These are phyloP conservation scores for Boletus rubroflammeus DNA, from an alignment of 768 basidiomycete genomes.

Conservation along the genomic window DNA sequence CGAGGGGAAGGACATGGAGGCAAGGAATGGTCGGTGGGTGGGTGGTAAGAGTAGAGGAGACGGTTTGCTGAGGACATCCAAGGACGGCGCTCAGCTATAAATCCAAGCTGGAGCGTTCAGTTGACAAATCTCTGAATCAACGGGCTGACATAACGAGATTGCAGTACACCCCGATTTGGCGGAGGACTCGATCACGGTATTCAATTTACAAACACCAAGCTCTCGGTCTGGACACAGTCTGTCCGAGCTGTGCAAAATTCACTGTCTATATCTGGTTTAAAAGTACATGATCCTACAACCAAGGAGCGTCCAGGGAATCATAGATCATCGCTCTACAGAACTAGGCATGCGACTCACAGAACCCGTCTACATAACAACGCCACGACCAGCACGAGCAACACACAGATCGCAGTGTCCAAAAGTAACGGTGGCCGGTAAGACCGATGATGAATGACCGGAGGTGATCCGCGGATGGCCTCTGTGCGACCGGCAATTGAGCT, in stretches of 20 bases:
- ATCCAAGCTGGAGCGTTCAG: conserved; percentile 9
- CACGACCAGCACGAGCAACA: conserved; percentile 64
- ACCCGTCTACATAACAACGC: conserved; percentile 64
- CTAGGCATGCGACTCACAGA: conserved; percentile 31
- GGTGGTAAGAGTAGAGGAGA: background rate
- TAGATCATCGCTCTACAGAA: conserved; percentile 19
- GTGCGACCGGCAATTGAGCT: conserved; percentile 1
- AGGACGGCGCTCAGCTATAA: conserved; percentile 12
- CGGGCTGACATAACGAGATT: conserved; percentile 26
- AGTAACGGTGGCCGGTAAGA: conserved; percentile 52
- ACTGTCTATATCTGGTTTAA: conserved; percentile 1
- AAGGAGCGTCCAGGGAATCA: conserved; percentile 12
- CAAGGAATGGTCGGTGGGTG: background rate
- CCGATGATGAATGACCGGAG: conserved; percentile 13
- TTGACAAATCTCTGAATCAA: conserved; percentile 26
- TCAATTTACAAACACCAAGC: conserved; percentile 15
- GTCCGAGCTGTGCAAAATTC: conserved; percentile 14
- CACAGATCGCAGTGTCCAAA: conserved; percentile 70
- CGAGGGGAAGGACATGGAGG: conserved; percentile 13
- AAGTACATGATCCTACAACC: conserved; percentile 20
- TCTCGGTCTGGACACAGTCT: conserved; percentile 19
- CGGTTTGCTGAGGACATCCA: conserved; percentile 9
- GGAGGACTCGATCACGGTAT: conserved; percentile 19
- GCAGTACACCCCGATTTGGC: conserved; percentile 13
- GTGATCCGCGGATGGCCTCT: conserved; percentile 20